These are phyloP conservation scores for Xylaria sp. DNA, from an alignment of 2,329 filamentous ascomycete species.

Conservation along the genomic window DNA sequence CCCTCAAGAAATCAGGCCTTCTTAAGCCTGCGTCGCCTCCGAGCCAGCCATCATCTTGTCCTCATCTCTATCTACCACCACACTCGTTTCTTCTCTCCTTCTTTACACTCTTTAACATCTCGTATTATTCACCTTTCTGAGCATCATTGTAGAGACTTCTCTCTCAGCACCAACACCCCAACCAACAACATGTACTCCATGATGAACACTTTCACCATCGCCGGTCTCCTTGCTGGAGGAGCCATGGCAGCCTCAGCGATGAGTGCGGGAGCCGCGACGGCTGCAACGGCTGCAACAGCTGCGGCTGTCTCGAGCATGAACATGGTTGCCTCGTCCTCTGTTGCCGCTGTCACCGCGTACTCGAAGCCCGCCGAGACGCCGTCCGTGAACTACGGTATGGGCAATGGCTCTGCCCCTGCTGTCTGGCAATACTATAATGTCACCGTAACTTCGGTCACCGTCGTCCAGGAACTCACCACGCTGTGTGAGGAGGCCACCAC, in stretches of 20 bases:
- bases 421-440: conserved; percentile 47
- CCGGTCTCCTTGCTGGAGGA: conserved; percentile 41
- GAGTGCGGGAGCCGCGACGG: conserved; percentile 15
- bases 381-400: conserved; percentile 5
- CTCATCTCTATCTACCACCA: conserved; percentile 26
- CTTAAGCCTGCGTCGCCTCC: conserved; percentile 40
- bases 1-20: conserved; percentile 32
- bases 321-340: conserved; percentile 9
- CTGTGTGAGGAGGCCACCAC: conserved; percentile 61
- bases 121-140: neutral
- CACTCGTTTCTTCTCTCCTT: conserved; percentile 29
- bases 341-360: conserved; percentile 8
- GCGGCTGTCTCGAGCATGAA: neutral
- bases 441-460: conserved; percentile 43
- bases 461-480: conserved; percentile 45
- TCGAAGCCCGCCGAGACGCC: conserved; percentile 20
- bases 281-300: neutral
- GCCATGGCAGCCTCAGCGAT: conserved; percentile 7
- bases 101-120: conserved; percentile 25
- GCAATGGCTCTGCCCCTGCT: conserved; percentile 29
- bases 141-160: conserved; percentile 11
- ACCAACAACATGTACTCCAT: conserved; percentile 48
- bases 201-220: conserved; percentile 40
- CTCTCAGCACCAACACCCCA: conserved; percentile 22
- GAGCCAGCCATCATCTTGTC: conserved; percentile 12